These are phyloP conservation scores for Melastoma candidum DNA, from an alignment of 441 rosid genomes.

Conservation along the genomic window DNA sequence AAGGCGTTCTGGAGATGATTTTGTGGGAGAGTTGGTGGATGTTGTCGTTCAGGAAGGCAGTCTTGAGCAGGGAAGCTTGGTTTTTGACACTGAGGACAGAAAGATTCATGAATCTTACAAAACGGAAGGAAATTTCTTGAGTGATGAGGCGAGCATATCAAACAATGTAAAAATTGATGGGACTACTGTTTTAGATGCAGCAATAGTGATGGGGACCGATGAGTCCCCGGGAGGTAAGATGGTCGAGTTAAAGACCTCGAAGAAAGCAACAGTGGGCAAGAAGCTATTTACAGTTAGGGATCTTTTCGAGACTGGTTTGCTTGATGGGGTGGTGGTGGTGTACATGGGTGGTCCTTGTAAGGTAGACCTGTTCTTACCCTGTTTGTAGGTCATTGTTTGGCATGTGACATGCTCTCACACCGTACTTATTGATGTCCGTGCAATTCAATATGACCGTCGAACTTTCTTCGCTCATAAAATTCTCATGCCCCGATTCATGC, in stretches of 20 bases:
- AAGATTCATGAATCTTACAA: constrained; percentile 18
- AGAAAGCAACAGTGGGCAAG: constrained; percentile 37
- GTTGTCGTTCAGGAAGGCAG: constrained; percentile 6
- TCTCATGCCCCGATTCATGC: too few species aligned
- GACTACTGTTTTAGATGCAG: constrained; percentile 25
- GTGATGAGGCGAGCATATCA: too few species aligned
- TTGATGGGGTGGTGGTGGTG: constrained; percentile 81
- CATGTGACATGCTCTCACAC: not conserved
- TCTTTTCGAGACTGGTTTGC: constrained; percentile 93
- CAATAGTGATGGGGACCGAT: constrained; percentile 20
- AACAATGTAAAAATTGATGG: constrained; percentile 17
- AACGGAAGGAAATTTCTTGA: too few species aligned
- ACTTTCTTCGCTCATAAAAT: too few species aligned
- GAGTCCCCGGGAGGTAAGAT: constrained; percentile 36
- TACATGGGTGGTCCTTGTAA: constrained; percentile 57
- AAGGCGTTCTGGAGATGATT: not conserved
- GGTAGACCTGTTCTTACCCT: constrained; percentile 5
- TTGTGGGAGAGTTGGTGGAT: constrained; percentile 13
- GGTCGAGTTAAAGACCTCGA: constrained; percentile 49
- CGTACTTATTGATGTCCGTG: too few species aligned
- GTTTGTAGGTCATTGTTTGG: constrained; percentile 8
- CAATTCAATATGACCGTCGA: too few species aligned
- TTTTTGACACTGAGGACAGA: constrained; percentile 56
- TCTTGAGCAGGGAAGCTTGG: constrained; percentile 47
- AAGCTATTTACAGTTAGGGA: constrained; percentile 85